Evolutionary conservation across 2,329 filamentous ascomycete genomes (phyloP), one percentile per base, ranked within the genome.

Genomic region (Sporothrix pseudoabietina): DNA sequence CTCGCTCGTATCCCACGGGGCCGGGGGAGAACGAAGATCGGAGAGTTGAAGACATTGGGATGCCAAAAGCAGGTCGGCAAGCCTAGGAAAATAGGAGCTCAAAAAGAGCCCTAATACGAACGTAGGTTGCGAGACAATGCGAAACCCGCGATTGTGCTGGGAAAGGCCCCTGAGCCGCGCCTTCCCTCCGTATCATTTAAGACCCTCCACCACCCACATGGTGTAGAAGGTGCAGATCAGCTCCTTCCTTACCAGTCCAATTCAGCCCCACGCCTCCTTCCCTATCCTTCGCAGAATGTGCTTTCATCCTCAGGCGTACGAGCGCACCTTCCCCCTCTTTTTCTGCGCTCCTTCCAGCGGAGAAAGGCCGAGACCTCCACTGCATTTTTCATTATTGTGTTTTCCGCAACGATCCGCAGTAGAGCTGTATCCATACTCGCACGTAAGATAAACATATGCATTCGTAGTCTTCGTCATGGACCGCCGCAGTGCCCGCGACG

Each of bases 1-100:
- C 47, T 39, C 32, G 32, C 47, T 41, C 10, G 47, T 55, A 54
- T 69, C 65, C 49, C 66, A 69, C 65, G 65, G 39, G 65, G 65
- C 8, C 41, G 6, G n/a, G 35, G 35, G 35, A 8, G 35, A n/a
- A 44, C 9, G 59, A 26, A 5, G 35, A 63, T 65, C 35, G 35
- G 59, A 4, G 14, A 16, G 14, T 30, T 66, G 63, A 32, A 16
- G 63, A 32, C 41, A 32, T n/a, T 32, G 63, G 19, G 10, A 47
- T 22, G 30, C 22, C 16, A 35, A 54, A 54, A 52, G 10, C 6
- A n/a, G 19, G 44, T 19, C 61, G 14, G 12, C 22, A 30, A 22
- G n/a, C 30, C 3, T 10, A 22, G 19, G 39, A 26, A 26, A 22
- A 16, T 19, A 54, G 47, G 30, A 69, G 35, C 2, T n/a, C 30